phyloP scores from a whole-genome alignment of 257 asterid species.

The Verbena officinalis region DNA sequence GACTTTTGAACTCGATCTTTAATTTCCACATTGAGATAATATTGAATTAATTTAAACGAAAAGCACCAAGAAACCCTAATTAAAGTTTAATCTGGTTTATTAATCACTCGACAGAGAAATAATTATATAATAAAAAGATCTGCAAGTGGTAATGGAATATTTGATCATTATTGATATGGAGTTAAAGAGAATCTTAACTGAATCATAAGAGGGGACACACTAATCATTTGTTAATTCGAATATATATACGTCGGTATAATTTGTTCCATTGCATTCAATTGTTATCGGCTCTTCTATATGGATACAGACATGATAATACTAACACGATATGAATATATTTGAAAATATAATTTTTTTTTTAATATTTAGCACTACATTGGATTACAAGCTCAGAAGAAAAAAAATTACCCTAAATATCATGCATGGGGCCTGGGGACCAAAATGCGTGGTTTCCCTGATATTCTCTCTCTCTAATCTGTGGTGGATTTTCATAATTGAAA shows the following conservation, averaged over 20 bases:
- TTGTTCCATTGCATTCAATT: constrained; percentile 30
- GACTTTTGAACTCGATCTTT: not conserved
- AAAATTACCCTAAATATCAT: too few relatives aligned
- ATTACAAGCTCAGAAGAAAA: too few relatives aligned
- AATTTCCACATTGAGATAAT: constrained; percentile 12
- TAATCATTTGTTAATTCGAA: constrained; percentile 26
- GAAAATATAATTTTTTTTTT: too few relatives aligned
- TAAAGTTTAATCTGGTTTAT: not conserved
- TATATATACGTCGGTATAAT: not conserved
- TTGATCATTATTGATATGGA: constrained; percentile 20
- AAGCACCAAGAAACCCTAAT: constrained; percentile 3
- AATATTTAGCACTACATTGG: too few relatives aligned
- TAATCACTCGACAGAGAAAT: not conserved
- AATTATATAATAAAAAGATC: not conserved
- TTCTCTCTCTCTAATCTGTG: too few relatives aligned
- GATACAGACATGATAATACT: too few relatives aligned
- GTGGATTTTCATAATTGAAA: too few relatives aligned
- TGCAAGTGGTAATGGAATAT: not conserved
- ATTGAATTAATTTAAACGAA: constrained; percentile 6
- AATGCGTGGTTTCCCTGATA: too few relatives aligned
- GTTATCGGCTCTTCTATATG: too few relatives aligned
- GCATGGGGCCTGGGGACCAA: too few relatives aligned
- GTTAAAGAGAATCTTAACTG: constrained; percentile 34
- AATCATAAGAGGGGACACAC: constrained; percentile 37
- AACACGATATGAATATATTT: too few relatives aligned